Evolutionary conservation across 78 protist genomes (phyloP), one percentile per base, ranked within the genome.

Genomic region (Dictyostelium brefeldianum): DNA sequence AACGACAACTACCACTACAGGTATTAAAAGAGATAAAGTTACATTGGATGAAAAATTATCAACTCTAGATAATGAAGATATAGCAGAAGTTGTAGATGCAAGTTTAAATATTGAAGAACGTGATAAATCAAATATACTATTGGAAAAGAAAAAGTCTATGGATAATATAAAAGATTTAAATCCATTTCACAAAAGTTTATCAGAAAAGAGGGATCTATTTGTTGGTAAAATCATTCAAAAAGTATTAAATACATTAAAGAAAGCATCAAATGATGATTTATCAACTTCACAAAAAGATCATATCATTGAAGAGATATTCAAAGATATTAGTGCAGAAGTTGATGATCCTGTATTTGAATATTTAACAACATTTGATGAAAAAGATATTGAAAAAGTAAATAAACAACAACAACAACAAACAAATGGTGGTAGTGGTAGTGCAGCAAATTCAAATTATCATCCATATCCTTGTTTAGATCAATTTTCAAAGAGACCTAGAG

Each of bases 241-340:
- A 64, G 93, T 87, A 15, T 87, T 48, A 1, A 10, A 9, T 20
- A 87, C 83, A 20, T 50, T 87, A 50, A 87, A 74, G 43, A 48
- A 70, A 25, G 80, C 93, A 20, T 54, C 81, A 25, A 77, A 83
- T 22, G 93, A 87, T 15, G 93, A 87, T 48, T 50, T 87, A 43
- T 65, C 80, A n/a, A 65, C 93, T 7, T 87, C 93, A 7, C 93
- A 87, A 31, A 87, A 87, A 71, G 81, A 87, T 77, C 25, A 54
- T 25, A 87, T 87, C 31, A 65, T 87, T 11, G 43, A 56, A n/a
- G 93, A 87, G 43, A 9, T 77, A 9, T 87, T 87, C 41, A 54
- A 57, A 1, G 81, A 87, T 77, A 50, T 87, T 17, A 36, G 83
- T n/a, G 27, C 78, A 6, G 93, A 87, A 31, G 31, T 87, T 69